Evolutionary conservation across 768 basidiomycete genomes (phyloP), one percentile per base, ranked within the genome.

Genomic region (Rhizopogon vinicolor): DNA sequence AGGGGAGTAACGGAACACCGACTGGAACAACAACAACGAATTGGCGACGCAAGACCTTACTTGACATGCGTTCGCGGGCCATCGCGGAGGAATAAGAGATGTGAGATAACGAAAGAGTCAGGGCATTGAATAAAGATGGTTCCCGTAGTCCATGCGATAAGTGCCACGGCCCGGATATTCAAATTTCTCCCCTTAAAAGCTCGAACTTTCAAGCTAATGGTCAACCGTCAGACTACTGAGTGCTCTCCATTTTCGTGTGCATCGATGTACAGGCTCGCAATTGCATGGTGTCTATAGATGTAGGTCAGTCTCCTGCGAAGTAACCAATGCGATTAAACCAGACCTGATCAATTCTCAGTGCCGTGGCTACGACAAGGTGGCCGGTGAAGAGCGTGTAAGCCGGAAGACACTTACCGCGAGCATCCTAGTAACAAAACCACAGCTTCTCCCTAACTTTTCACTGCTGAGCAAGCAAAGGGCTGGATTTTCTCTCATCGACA

Each of bases 401-500:
- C 46, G 18, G 55, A n/a, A 46, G 55, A 56, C 62, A 51, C 60
- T 25, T 25, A 25, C 25, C 25, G 25, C 25, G 25, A 25, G 4
- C 44, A 18, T 33, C 50, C 31, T 52, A 44, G 52, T 9, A 53
- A 59, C 53, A 41, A 35, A 13, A 18, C 33, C 53, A 51, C 61
- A 42, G 44, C 52, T 10, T 58, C 37, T 35, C 44, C 41, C 16
- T 41, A 14, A 37, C 19, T 33, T 4, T 45, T n/a, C 19, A 48
- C 31, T 19, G 46, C 18, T 22, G 46, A 48, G 46, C 46, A 22
- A 54, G 42, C 52, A 57, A 56, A 18, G 16, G 44, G 46, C 19
- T 46, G 7, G 9, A 13, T 55, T 51, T 63, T 63, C 63, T 59
- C 63, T 63, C 63, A 50, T 65, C 64, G 29, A 29, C 53, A 40